Base-by-base conservation (phyloP, 208 protist genomes). In the Trypanosoma brucei region DNA sequence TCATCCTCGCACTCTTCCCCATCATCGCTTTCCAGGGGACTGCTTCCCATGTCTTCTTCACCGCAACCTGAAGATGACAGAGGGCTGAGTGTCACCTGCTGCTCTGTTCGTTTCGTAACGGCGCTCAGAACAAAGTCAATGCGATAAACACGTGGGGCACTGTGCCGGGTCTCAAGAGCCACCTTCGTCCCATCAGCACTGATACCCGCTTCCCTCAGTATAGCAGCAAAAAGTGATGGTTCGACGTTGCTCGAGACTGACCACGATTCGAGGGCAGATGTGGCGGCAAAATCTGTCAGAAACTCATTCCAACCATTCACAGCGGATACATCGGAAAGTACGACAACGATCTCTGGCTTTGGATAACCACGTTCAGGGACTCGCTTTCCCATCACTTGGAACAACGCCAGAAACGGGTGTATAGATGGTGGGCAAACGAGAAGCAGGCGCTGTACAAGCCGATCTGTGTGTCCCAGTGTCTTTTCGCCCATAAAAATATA, bases 81-180 rank as follows among this genome's bases (percentile, higher is more conserved):
- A 3, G 78, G 78, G 39, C 83, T 86, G 30, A 73, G 79, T 22
- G 66, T 67, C 13, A 83, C 74, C 11, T 79, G 60, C 72, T 94
- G 87, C 65, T 83, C 80, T 31, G 88, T 77, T 8, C 64, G 68
- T 65, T 94, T 94, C 4, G 83, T 91, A 56, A 74, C 72, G 36
- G 78, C 82, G 54, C 76, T 88, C 3, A 92, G 68, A 14, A 89
- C 70, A 72, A 94, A 91, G 68, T 88, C 84, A 40, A 94, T 81
- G 34, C 81, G 79, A 70, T 84, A 94, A 30, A 92, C 76, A 3
- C 77, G 78, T 14, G 82, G 81, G 2, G 39, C 58, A 14, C 61
- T 56, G 55, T 78, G 81, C 34, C 79, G 87, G 31, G 65, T 68
- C 36, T 71, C 57, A 13, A 67, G 45, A 39, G 88, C 80, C 8